phyloP scores from a whole-genome alignment of 495 filamentous ascomycete species.

The Tuber indicum region DNA sequence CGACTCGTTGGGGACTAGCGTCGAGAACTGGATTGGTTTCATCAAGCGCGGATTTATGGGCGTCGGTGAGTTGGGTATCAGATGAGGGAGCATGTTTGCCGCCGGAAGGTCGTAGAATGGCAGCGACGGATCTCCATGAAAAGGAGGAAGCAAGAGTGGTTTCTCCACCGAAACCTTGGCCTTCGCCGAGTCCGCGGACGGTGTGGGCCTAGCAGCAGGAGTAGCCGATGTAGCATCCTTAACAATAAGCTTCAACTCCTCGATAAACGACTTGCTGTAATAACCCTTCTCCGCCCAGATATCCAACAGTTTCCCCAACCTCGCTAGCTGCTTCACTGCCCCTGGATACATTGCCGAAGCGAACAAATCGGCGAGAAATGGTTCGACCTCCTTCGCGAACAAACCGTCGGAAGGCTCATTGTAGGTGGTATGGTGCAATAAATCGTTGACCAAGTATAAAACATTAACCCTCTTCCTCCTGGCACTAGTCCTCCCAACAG shows the following conservation, averaged over 20 bases:
- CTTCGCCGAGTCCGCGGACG: conserved; percentile 20
- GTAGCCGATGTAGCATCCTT: conserved; percentile 41
- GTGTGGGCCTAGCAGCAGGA: neutral
- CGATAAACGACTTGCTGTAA: conserved; percentile 54
- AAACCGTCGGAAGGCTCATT: conserved; percentile 50
- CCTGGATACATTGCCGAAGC: conserved; percentile 54
- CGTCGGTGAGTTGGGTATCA: conserved; percentile 65
- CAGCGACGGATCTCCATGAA: conserved; percentile 66
- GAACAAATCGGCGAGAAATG: conserved; percentile 57
- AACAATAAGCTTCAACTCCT: conserved; percentile 51
- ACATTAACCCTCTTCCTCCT: conserved; percentile 69
- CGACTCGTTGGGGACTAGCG: conserved; percentile 65
- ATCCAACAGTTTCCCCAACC: conserved; percentile 58
- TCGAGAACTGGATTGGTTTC: conserved; percentile 64
- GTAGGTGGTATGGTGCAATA: conserved; percentile 70
- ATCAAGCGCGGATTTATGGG: conserved; percentile 66
- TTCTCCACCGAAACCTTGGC: conserved; percentile 20
- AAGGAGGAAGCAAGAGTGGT: conserved; percentile 35
- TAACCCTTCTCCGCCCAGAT: conserved; percentile 70
- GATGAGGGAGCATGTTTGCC: conserved; percentile 69
- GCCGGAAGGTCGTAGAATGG: conserved; percentile 83
- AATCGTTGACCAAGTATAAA: conserved; percentile 75
- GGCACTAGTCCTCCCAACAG: conserved; percentile 49
- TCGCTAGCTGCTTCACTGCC: conserved; percentile 60
- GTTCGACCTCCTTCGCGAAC: conserved; percentile 57